A percentile compares a stretch with the other conserved stretches of the same genome.
These are phyloP conservation scores for Bonnemaisonia californica DNA, from an alignment of 31 red algal genomes.

Conservation along the genomic window DNA sequence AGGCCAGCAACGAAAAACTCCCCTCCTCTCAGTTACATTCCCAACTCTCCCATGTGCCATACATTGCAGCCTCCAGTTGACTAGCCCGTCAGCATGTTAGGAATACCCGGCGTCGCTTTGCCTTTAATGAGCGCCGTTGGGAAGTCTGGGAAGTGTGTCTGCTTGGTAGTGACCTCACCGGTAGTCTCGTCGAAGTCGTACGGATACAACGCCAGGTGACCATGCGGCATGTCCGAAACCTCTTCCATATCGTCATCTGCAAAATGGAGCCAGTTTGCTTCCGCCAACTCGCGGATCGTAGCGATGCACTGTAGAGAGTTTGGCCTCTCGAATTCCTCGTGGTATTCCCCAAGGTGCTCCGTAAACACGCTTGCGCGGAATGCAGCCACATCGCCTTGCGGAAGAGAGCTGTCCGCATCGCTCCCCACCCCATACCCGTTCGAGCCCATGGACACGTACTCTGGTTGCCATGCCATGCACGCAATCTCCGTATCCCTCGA, in stretches of 20 bases:
- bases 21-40: too few species aligned
- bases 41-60: too few species aligned
- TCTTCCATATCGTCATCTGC: conserved; percentile 31
- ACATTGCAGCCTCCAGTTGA: too few species aligned
- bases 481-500: conserved; percentile 86
- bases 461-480: conserved; percentile 72
- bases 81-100: conserved; percentile 72
- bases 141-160: conserved; percentile 53
- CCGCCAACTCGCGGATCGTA: conserved; percentile 51
- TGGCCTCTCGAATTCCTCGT: conserved; percentile 55
- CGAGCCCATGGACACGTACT: conserved; percentile 51
- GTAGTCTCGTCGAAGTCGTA: conserved; percentile 57
- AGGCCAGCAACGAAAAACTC: too few species aligned
- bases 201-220: conserved; percentile 64
- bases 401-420: conserved; percentile 18
- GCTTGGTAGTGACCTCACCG: conserved; percentile 40
- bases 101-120: conserved; percentile 62
- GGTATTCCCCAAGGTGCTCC: conserved; percentile 73
- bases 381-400: conserved; percentile 72
- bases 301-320: conserved; percentile 56
- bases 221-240: conserved; percentile 58
- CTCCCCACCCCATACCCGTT: conserved; percentile 23
- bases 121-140: conserved; percentile 59
- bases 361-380: conserved; percentile 71
- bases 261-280: conserved; percentile 66